Base-by-base conservation (phyloP, 1,284 basidiomycete species). In the Rhodotorula sp. region DNA sequence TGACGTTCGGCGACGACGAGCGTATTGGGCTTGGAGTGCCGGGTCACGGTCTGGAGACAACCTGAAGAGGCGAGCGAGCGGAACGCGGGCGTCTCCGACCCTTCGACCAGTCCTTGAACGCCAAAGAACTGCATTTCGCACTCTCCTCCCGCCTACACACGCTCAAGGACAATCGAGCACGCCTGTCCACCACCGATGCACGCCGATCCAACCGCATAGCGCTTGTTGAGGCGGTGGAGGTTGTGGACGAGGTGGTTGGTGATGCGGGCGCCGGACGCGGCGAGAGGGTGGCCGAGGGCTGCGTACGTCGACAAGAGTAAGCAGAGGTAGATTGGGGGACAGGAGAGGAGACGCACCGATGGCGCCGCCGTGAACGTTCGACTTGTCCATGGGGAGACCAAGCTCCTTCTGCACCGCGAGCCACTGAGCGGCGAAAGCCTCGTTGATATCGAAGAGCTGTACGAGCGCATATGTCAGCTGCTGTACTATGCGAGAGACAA, bases 401-500 rank as follows among this genome's bases (percentile, higher is more conserved):
- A 96, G 85, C 54, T 92, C 86, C 83, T 95, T 91, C 83, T 98
- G 93, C 4, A 92, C 91, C 62, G 94, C 88, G 59, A 91, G 87
- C 78, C 92, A 89, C 77, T 98, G 95, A 47, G 92, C 91, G 0
- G 94, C 94, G 85, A 99, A 99, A 24, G 95, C 96, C 82, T 86
- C 85, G 78, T 85, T 86, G 61, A 86, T 79, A 73, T 86, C 85
- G 70, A 85, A 82, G 48, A 85, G 75, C 77, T 74, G 61, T 28
- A 15, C 11, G 13, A 7, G 13, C 40, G 4, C 13, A 44, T 13
- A 44, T 5, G 34, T 44, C 40, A 44, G 40, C 40, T 8, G n/a
- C n/a, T n/a, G n/a, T n/a, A n/a, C n/a, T n/a, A n/a, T n/a, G n/a
- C n/a, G n/a, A n/a, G n/a, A n/a, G n/a, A n/a, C n/a, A n/a, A n/a